A percentile compares a stretch with the other conserved stretches of the same genome.
These are phyloP conservation scores for Chloropicon primus DNA, from an alignment of 139 green algal genomes.

Conservation along the genomic window DNA sequence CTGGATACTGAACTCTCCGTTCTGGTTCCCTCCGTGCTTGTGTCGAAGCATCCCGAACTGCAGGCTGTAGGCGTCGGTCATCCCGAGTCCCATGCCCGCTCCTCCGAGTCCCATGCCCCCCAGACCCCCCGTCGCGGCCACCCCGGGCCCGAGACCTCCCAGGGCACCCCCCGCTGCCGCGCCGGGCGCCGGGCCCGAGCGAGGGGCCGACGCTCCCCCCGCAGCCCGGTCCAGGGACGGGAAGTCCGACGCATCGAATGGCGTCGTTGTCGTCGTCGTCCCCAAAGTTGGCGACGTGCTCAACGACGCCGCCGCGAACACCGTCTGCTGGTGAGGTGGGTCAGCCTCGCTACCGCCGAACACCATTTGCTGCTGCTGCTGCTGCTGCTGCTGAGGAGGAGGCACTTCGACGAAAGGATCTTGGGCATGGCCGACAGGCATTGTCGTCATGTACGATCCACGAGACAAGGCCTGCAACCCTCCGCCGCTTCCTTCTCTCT, in stretches of 20 bases:
- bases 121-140: constrained; percentile 8
- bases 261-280: background rate
- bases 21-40: constrained; percentile 5
- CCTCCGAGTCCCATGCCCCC: constrained; percentile 13
- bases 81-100: background rate
- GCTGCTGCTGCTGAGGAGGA: no score
- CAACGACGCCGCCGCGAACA: background rate
- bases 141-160: constrained; percentile 6
- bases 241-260: constrained; percentile 46
- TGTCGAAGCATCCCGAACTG: background rate
- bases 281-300: background rate
- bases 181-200: constrained; percentile 2
- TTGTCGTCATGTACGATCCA: no score
- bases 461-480: no score
- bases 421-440: no score
- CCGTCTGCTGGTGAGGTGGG: background rate
- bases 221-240: constrained; percentile 27
- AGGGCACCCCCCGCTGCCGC: background rate
- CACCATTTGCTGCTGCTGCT: no score
- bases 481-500: no score
- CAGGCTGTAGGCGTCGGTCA: background rate
- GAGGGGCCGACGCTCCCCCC: constrained; percentile 4
- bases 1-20: constrained; percentile 37
- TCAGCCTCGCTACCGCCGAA: background rate
- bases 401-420: no score